Conservation (phyloP, 2,329 filamentous ascomycete genomes). For the Beauveria asiatica region DNA sequence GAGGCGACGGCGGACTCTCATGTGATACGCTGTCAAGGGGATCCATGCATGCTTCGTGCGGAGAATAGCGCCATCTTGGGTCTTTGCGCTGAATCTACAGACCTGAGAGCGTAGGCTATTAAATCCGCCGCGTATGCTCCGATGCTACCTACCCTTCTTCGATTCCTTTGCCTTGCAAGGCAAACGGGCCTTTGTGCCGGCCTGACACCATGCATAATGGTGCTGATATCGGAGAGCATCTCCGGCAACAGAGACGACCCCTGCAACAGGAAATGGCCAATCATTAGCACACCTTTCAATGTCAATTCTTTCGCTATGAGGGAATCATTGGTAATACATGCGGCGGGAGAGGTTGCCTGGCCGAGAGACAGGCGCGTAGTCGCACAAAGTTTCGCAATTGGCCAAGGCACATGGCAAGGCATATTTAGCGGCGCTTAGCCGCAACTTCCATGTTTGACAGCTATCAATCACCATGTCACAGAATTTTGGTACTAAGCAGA, state of each 20-base stretch:
- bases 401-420: too few species aligned
- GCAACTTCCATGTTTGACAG: too few species aligned
- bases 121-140: not conserved
- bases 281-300: too few species aligned
- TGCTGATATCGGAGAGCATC: not conserved
- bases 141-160: not conserved
- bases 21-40: not conserved
- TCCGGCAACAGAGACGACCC: not conserved
- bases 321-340: not conserved
- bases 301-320: too few species aligned
- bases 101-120: not conserved
- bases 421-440: too few species aligned
- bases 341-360: too few species aligned
- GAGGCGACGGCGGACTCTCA: not conserved
- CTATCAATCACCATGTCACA: too few species aligned
- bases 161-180: not conserved
- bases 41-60: not conserved
- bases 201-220: not conserved
- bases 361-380: too few species aligned
- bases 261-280: not conserved
- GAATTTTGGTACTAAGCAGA: too few species aligned
- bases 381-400: too few species aligned
- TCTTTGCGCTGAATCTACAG: not conserved
- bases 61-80: not conserved
- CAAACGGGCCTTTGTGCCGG: not conserved